Percentiles rank a stretch among this genome's conserved stretches.
phyloP scores from a whole-genome alignment of 352 stramenopile genomes.

The Sclerospora graminicola region DNA sequence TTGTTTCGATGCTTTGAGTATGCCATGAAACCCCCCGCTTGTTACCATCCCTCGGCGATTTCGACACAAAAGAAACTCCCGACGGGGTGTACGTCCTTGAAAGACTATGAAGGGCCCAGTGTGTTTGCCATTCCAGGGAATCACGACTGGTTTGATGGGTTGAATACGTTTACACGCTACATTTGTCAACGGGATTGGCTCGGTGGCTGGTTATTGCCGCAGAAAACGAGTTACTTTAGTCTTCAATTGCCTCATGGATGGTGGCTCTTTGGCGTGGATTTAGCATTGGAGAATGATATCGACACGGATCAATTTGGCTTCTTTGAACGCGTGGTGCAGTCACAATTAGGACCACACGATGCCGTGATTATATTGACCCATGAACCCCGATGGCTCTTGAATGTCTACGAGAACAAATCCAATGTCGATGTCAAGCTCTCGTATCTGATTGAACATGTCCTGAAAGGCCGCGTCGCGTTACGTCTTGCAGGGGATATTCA shows the following conservation, averaged over 20 bases:
- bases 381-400: conserved; percentile 86
- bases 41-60: conserved; percentile 84
- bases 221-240: conserved; percentile 89
- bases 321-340: conserved; percentile 77
- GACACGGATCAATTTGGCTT: conserved; percentile 90
- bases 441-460: conserved; percentile 60
- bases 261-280: conserved; percentile 89
- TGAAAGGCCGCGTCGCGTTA: conserved; percentile 63
- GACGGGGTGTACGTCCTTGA: conserved; percentile 29
- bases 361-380: conserved; percentile 89
- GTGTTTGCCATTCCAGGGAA: conserved; percentile 85
- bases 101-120: conserved; percentile 59
- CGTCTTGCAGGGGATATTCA: conserved; percentile 88
- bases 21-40: conserved; percentile 83
- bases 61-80: conserved; percentile 76
- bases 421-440: conserved; percentile 69
- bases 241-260: conserved; percentile 85
- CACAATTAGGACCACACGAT: conserved; percentile 70
- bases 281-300: conserved; percentile 88
- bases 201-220: conserved; percentile 87
- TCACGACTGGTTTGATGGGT: conserved; percentile 92
- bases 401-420: conserved; percentile 74
- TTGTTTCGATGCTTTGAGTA: conserved; percentile 91
- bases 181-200: conserved; percentile 89
- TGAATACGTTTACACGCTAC: conserved; percentile 88